Evolutionary conservation across 192 early-diverging fungal genomes (phyloP), one percentile per base, ranked within the genome.

Genomic region (Geranomyces michiganensis): DNA sequence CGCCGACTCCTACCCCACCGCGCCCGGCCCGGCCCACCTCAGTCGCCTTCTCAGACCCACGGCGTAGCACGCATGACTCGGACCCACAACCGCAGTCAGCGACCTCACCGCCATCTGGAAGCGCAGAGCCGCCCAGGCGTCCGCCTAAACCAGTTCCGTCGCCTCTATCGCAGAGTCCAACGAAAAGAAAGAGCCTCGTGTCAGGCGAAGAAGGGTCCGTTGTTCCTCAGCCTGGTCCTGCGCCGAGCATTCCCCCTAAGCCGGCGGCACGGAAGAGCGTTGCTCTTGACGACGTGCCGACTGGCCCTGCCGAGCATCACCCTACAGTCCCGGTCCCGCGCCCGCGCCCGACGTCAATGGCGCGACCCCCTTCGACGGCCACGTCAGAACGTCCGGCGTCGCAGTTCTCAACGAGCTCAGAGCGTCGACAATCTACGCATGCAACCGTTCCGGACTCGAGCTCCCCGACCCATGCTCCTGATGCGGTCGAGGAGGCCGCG

Each of bases 231-330:
- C 51, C 24, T n/a, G 51, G 51, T 26, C 19, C 4, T 26, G 29
- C 72, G 31, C 72, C 76, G 12, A 3, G 36, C 22, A 53, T 74
- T 47, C 71, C 76, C 2, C 49, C 59, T 27, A 76, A 77, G 43
- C 68, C 78, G 1, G 36, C 68, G 22, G 32, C 68, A 26, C 66
- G 66, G 8, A 68, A 68, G 51, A 68, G 66, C 24, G 61, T 49
- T 21, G 14, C 15, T 1, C 27, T 72, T 6, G 49, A 72, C 46
- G 60, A 49, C 14, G 32, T 2, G 9, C 29, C 31, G 17, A 32
- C 17, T 19, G 29, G 21, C 58, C 7, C 21, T 7, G 29, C 12
- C 58, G 31, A 19, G 15, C 29, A 33, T 32, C 17, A 27, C 26
- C 51, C 51, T 7, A n/a, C 65, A 13, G 33, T 53, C 5, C 65